Percentiles rank a stretch among this genome's conserved stretches.
These are phyloP conservation scores for Yamadazyma diddensiae DNA, from an alignment of 1,139 yeast species.

Conservation along the genomic window DNA sequence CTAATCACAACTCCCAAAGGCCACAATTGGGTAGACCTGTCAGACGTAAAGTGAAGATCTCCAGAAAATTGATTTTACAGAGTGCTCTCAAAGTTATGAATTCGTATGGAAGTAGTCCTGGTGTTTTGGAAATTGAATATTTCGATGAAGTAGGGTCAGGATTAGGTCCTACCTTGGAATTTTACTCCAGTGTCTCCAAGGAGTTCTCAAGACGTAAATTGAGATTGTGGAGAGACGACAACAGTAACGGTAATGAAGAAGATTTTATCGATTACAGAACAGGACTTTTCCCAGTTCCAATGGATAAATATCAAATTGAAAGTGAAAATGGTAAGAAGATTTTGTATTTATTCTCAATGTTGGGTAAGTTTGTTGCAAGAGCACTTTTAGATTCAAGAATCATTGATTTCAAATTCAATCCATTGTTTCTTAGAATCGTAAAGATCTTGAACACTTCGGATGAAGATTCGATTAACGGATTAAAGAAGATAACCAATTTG, in stretches of 20 bases:
- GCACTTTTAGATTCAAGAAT: constrained; percentile 84
- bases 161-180: constrained; percentile 92
- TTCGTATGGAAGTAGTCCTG: constrained; percentile 75
- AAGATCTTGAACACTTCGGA: constrained; percentile 31
- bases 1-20: constrained; percentile 16
- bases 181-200: constrained; percentile 76
- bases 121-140: constrained; percentile 82
- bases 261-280: constrained; percentile 40
- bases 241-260: constrained; percentile 20
- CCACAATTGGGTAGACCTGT: constrained; percentile 70
- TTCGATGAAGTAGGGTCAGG: constrained; percentile 96
- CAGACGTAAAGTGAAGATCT: constrained; percentile 77
- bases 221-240: constrained; percentile 67
- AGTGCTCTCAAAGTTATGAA: constrained; percentile 81
- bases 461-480: constrained; percentile 15
- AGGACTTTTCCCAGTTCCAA: constrained; percentile 77
- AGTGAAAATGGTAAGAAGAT: constrained; percentile 42
- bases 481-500: constrained; percentile 32
- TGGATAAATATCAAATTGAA: constrained; percentile 28
- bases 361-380: constrained; percentile 86
- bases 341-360: constrained; percentile 54
- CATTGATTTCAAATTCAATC: constrained; percentile 77
- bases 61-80: constrained; percentile 67
- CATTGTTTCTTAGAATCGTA: constrained; percentile 58
- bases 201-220: constrained; percentile 59